Conservation (phyloP, 805 yeast genomes). For the Lipomyces yamanashiensis region DNA sequence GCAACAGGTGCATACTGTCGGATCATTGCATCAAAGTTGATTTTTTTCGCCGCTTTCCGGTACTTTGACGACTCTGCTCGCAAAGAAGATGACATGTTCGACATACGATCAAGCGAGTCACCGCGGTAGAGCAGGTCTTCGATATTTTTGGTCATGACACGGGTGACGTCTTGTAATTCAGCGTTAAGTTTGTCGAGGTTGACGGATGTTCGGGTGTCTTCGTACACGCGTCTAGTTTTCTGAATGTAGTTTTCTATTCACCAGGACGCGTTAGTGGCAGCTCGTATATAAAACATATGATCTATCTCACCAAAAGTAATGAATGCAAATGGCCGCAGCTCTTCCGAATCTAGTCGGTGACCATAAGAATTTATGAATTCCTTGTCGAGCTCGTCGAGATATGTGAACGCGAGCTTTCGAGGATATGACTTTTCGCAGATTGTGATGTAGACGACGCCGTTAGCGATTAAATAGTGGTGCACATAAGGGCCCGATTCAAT, state of each 20-base stretch:
- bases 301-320: slow-evolving; percentile 64
- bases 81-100: slow-evolving; percentile 80
- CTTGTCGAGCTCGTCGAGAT: slow-evolving; percentile 75
- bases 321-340: slow-evolving; percentile 88
- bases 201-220: slow-evolving; percentile 87
- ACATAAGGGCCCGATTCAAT: slow-evolving; percentile 75
- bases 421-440: slow-evolving; percentile 83
- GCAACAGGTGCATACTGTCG: slow-evolving; percentile 89
- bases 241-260: slow-evolving; percentile 53
- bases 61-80: slow-evolving; percentile 85
- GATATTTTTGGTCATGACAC: slow-evolving; percentile 94
- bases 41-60: slow-evolving; percentile 84
- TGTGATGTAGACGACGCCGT: slow-evolving; percentile 74
- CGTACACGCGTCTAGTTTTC: slow-evolving; percentile 86
- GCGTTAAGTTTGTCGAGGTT: slow-evolving; percentile 84
- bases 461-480: slow-evolving; percentile 70
- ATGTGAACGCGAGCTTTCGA: slow-evolving; percentile 84
- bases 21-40: slow-evolving; percentile 85
- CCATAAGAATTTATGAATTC: slow-evolving; percentile 85
- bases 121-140: slow-evolving; percentile 95
- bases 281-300: no score
- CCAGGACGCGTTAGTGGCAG: neutral
- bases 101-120: slow-evolving; percentile 87
- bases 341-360: slow-evolving; percentile 61
- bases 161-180: slow-evolving; percentile 90